These are phyloP conservation scores for Penicillium sp. DNA, from an alignment of 2,329 filamentous ascomycete genomes.

Conservation along the genomic window DNA sequence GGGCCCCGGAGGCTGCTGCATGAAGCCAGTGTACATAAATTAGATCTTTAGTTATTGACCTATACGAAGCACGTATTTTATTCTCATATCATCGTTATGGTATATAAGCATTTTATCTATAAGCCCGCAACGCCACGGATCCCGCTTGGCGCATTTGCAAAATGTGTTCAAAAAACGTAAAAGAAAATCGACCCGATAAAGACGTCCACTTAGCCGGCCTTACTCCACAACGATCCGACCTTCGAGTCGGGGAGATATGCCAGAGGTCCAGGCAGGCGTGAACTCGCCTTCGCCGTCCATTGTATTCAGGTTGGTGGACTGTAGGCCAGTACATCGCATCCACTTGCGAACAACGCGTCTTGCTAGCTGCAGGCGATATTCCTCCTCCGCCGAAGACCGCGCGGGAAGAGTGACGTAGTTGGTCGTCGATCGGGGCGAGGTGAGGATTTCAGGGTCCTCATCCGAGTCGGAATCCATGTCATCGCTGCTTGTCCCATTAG, in stretches of 20 bases:
- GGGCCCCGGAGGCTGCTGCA: constrained; percentile 11
- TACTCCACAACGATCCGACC: constrained; percentile 61
- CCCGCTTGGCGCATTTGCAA: not conserved
- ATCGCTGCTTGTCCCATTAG: constrained; percentile 26
- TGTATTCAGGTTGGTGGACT: constrained; percentile 45
- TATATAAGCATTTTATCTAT: not conserved
- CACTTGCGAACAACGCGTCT: constrained; percentile 70
- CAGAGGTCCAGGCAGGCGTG: constrained; percentile 69
- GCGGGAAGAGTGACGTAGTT: constrained; percentile 41
- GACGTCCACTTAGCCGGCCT: not conserved
- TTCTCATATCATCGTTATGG: not conserved
- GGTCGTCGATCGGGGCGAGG: constrained; percentile 30
- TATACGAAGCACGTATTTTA: not conserved
- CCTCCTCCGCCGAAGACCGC: constrained; percentile 48
- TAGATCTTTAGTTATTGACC: not conserved
- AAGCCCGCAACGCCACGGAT: not conserved
- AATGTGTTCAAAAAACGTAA: not conserved
- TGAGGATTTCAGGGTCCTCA: constrained; percentile 40
- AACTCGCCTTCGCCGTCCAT: constrained; percentile 60
- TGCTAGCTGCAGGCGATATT: constrained; percentile 62
- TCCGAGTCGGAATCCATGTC: constrained; percentile 46
- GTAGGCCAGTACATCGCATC: constrained; percentile 66
- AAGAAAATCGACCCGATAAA: not conserved
- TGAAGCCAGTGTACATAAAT: constrained; percentile 3
- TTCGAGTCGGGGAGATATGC: constrained; percentile 74